phyloP scores from a whole-genome alignment of 1,139 yeast genomes.

The Blastobotrys aristatus region DNA sequence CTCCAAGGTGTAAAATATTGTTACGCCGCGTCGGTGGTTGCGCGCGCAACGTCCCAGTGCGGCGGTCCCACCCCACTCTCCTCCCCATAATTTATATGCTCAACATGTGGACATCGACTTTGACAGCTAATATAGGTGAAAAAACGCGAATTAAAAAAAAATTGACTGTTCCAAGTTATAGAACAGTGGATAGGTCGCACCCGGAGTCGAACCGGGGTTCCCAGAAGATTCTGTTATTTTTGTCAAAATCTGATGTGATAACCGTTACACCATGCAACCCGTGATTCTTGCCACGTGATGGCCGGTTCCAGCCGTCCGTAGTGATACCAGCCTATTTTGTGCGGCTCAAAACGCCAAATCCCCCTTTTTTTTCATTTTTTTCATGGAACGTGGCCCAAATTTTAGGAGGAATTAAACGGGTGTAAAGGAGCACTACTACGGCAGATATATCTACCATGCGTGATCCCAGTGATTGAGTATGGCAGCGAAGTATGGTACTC shows the following conservation, averaged over 20 bases:
- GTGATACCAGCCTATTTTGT: background rate
- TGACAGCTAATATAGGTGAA: background rate
- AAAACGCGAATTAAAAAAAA: background rate
- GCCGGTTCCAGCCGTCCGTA: background rate
- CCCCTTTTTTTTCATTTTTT: background rate
- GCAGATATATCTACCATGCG: too few species aligned
- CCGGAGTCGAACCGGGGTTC: constrained; percentile 32
- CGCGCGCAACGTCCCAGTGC: background rate
- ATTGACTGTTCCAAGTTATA: background rate
- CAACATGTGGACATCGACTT: background rate
- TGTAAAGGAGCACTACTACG: too few species aligned
- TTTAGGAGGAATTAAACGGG: too few species aligned
- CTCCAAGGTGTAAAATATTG: too few species aligned
- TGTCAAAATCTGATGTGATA: constrained; percentile 5
- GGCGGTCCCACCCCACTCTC: background rate
- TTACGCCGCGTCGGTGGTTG: background rate
- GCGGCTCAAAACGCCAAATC: too few species aligned
- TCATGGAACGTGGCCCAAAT: background rate
- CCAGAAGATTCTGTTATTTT: constrained; percentile 17
- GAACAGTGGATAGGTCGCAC: constrained; percentile 22
- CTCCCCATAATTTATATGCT: too few species aligned
- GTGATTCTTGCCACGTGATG: background rate
- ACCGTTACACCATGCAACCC: constrained; percentile 5
- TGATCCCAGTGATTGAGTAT: too few species aligned
- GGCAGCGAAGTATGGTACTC: too few species aligned